A percentile compares a stretch with the other conserved stretches of the same genome.
phyloP scores from a whole-genome alignment of 176 grass and related monocot genomes.

The Cymbopogon citratus region DNA sequence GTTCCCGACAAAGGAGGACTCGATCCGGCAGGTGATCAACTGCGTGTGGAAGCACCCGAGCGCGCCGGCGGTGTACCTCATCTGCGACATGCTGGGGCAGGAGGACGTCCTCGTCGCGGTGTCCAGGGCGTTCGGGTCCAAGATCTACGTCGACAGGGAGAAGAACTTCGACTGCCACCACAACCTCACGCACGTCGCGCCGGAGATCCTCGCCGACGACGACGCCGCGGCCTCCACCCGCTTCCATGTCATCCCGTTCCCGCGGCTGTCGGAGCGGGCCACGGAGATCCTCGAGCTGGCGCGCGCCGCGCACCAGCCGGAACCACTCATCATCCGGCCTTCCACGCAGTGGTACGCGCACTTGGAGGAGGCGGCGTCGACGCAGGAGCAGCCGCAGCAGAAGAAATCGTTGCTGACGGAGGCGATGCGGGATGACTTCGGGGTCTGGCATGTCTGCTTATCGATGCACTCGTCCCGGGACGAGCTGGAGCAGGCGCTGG shows the following conservation, averaged over 20 bases:
- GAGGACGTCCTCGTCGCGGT: conserved; percentile 64
- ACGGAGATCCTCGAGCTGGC: conserved; percentile 34
- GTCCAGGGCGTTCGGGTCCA: conserved; percentile 49
- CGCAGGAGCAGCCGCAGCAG: not conserved
- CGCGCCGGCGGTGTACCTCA: conserved; percentile 47
- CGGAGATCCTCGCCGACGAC: conserved; percentile 50
- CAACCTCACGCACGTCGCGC: conserved; percentile 31
- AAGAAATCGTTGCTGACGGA: conserved; percentile 25
- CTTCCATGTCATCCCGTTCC: conserved; percentile 58
- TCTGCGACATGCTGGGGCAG: conserved; percentile 71
- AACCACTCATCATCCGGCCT: conserved; percentile 60
- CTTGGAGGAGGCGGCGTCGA: not conserved
- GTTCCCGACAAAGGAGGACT: conserved; percentile 49
- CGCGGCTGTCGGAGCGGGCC: conserved; percentile 36
- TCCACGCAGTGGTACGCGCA: conserved; percentile 54
- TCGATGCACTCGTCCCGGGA: conserved; percentile 61
- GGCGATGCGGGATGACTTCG: conserved; percentile 49
- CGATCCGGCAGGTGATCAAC: conserved; percentile 69
- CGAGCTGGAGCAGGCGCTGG: conserved; percentile 58
- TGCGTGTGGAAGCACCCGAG: conserved; percentile 67
- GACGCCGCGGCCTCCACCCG: conserved; percentile 28
- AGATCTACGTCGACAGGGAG: conserved; percentile 44
- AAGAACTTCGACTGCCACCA: conserved; percentile 44
- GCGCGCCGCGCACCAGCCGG: conserved; percentile 27
- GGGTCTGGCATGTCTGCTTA: conserved; percentile 69